phyloP scores from a whole-genome alignment of 768 basidiomycete genomes.

The Suillus occidentalis region DNA sequence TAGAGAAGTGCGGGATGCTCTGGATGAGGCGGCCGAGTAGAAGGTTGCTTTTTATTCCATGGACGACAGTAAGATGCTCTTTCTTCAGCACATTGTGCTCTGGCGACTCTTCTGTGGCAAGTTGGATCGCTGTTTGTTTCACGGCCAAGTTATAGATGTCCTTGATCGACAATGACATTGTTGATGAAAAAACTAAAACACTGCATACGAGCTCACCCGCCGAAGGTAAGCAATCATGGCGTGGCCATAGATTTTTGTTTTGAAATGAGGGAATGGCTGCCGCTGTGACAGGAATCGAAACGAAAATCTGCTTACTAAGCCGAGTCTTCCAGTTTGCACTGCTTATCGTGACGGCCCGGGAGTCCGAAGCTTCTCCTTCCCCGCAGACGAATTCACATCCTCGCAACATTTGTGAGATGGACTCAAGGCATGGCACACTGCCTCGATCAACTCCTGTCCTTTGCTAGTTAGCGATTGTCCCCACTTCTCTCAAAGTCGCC shows the following conservation, averaged over 20 bases:
- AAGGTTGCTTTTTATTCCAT: not conserved
- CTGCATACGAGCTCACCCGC: slow-evolving; percentile 17
- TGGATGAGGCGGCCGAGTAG: slow-evolving; percentile 37
- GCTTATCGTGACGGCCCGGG: too few relatives aligned
- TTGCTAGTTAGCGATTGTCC: too few relatives aligned
- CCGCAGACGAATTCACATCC: too few relatives aligned
- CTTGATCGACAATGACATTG: slow-evolving; percentile 23
- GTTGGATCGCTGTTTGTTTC: slow-evolving; percentile 11
- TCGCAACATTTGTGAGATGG: too few relatives aligned
- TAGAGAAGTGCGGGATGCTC: slow-evolving; percentile 56
- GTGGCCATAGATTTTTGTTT: not conserved
- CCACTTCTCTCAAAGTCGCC: too few relatives aligned
- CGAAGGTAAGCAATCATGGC: not conserved
- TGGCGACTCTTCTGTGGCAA: not conserved
- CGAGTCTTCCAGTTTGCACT: too few relatives aligned
- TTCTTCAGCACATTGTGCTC: slow-evolving; percentile 8
- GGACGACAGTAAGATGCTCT: not conserved
- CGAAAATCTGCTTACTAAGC: too few relatives aligned
- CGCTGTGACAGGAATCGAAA: not conserved
- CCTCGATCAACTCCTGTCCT: too few relatives aligned
- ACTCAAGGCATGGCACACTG: too few relatives aligned
- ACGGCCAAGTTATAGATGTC: slow-evolving; percentile 27
- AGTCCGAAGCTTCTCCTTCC: too few relatives aligned
- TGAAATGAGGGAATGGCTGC: not conserved
- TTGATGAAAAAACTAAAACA: slow-evolving; percentile 23